Evolutionary conservation across 768 basidiomycete species (phyloP).

Genomic region (Mycena capillaripes): DNA sequence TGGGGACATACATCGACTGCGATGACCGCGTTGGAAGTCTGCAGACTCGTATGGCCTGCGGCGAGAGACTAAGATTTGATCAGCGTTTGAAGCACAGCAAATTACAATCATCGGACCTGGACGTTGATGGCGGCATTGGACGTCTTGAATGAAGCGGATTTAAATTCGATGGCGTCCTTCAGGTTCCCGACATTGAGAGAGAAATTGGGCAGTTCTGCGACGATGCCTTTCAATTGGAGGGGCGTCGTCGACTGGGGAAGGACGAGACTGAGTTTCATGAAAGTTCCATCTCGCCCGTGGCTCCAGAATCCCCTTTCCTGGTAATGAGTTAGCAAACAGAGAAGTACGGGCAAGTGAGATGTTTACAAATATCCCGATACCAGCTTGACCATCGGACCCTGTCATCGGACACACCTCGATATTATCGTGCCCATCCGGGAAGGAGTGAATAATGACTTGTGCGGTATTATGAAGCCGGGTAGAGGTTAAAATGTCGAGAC

Average conservation of each 20-base stretch:
- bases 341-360: neutral
- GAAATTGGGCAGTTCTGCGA: constrained; percentile 26
- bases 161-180: neutral
- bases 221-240: constrained; percentile 10
- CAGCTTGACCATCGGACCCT: neutral
- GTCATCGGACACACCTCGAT: constrained; percentile 13
- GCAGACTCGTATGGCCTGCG: neutral
- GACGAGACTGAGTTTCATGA: constrained; percentile 20
- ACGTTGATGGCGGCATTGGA: constrained; percentile 21
- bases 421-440: neutral
- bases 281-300: neutral
- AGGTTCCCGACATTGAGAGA: constrained; percentile 11
- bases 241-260: constrained; percentile 4
- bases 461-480: neutral
- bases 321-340: neutral
- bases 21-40: constrained; percentile 26
- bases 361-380: constrained; percentile 30
- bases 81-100: no score
- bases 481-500: constrained; percentile 20
- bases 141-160: constrained; percentile 1
- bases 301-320: constrained; percentile 2
- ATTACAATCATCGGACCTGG: neutral
- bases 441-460: neutral
- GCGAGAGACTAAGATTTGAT: constrained; percentile 11
- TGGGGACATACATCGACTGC: constrained; percentile 5